These are phyloP conservation scores for Fusarium heterosporum DNA, from an alignment of 2,329 filamentous ascomycete species.

Conservation along the genomic window DNA sequence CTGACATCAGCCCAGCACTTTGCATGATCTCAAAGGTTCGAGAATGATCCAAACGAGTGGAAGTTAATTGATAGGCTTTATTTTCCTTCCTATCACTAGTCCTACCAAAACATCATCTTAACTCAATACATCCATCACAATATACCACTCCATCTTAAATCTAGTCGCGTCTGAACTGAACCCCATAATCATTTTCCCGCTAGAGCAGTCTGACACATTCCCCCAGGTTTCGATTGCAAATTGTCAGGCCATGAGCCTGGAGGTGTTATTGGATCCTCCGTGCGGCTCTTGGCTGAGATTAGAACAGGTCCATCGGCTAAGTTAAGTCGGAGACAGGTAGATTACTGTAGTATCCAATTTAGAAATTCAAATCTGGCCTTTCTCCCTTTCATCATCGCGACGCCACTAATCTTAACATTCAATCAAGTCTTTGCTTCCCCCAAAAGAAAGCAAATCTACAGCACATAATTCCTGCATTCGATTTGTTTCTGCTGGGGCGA, in stretches of 20 bases:
- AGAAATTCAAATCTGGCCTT: constrained; percentile 42
- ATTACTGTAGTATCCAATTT: constrained; percentile 28
- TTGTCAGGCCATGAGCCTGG: constrained; percentile 43
- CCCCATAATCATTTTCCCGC: constrained; percentile 28
- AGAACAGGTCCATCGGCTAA: constrained; percentile 21
- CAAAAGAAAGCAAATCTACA: constrained; percentile 8
- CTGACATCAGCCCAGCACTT: constrained; percentile 13
- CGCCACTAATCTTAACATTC: constrained; percentile 4
- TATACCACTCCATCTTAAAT: constrained; percentile 2
- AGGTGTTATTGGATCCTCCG: constrained; percentile 28
- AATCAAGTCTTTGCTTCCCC: constrained; percentile 12
- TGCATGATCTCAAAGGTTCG: neutral
- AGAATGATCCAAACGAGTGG: neutral
- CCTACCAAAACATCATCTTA: too few relatives aligned
- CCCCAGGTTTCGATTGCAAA: constrained; percentile 41
- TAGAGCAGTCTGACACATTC: constrained; percentile 41
- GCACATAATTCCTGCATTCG: constrained; percentile 33
- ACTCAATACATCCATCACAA: neutral
- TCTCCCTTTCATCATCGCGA: constrained; percentile 15
- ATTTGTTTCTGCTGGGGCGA: constrained; percentile 30
- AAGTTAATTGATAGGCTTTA: too few relatives aligned
- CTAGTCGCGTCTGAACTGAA: constrained; percentile 7
- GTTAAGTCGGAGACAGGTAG: neutral
- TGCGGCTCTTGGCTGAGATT: constrained; percentile 42
- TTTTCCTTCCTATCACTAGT: too few relatives aligned